Base-by-base conservation (phyloP, 257 asterid genomes). In the Salvia miltiorrhiza region DNA sequence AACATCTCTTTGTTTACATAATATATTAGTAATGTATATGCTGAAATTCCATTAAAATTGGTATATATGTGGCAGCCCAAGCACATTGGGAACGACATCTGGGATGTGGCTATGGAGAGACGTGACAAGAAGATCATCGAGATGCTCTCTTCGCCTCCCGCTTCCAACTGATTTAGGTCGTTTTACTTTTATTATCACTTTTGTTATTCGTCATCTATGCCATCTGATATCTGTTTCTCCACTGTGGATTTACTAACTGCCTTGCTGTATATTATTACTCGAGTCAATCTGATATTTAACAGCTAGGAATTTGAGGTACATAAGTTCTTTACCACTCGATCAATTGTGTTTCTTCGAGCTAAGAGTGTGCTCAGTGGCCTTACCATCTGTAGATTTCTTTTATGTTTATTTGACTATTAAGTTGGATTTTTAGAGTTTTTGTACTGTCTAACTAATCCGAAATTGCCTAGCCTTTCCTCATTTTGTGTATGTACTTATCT, bases 101-200 rank as follows among this genome's bases (percentile, higher is more conserved):
- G 97, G 96, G 97, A 91, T 53, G 83, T 76, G 71, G 89, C 92
- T 12, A 89, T 91, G 96, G 98, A 90, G 88, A 88, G 59, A 73
- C 84, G 98, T 66, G 98, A 92, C 74, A 90, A 90, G 92, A 93
- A 90, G 77, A 78, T 89, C 79, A 73, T 79, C 81, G 88, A 89
- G 83, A 82, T 84, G 17, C 82, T 83, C 64, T 77, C 92, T 74
- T 72, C 92, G 37, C 70, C 80, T 41, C 72, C 88, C 14, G 56
- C 91, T 53, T 80, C 93, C 58, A 53, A 16, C 65, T 81, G 72
- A 76, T 28, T 54, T 68, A 41, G 73, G 79, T 73, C 17, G 21
- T 16, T 72, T 59, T 37, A 63, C 41, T 35, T 2, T 44, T 2
- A 0, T 5, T 33, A 32, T 21, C 32, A 72, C 37, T 61, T 16